These are phyloP conservation scores for Monosporascus sp. DNA, from an alignment of 2,329 filamentous ascomycete species.

Conservation along the genomic window DNA sequence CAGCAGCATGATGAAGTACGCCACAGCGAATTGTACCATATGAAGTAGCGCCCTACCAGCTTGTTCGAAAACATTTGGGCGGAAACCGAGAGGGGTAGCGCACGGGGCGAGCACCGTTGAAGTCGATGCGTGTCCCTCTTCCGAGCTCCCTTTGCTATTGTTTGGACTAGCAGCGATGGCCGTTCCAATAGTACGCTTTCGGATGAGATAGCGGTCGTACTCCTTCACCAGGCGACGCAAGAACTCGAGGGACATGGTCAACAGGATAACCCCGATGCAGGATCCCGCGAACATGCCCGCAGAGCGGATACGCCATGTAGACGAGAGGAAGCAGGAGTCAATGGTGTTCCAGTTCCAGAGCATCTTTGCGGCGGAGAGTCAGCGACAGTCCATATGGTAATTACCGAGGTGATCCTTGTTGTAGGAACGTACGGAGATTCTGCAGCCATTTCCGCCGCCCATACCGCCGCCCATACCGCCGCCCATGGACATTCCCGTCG, in stretches of 20 bases:
- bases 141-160: not conserved
- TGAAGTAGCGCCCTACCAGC: slow-evolving; percentile 61
- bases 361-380: slow-evolving; percentile 47
- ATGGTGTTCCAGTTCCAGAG: slow-evolving; percentile 75
- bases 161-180: slow-evolving; percentile 6
- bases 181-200: slow-evolving; percentile 38
- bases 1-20: slow-evolving; percentile 73
- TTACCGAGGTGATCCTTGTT: slow-evolving; percentile 7
- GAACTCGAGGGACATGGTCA: slow-evolving; percentile 67
- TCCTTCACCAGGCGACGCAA: slow-evolving; percentile 67
- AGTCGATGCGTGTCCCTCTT: not conserved
- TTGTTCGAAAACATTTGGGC: slow-evolving; percentile 62
- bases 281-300: slow-evolving; percentile 70
- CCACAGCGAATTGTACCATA: slow-evolving; percentile 65
- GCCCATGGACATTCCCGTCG: slow-evolving; percentile 5
- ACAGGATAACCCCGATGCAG: slow-evolving; percentile 72
- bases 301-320: slow-evolving; percentile 65
- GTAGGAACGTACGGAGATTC: slow-evolving; percentile 37
- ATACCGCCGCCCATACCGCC: slow-evolving; percentile 17
- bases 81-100: slow-evolving; percentile 26
- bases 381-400: slow-evolving; percentile 1
- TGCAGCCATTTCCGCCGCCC: slow-evolving; percentile 27
- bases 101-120: not conserved
- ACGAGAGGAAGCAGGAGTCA: slow-evolving; percentile 66
- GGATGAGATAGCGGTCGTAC: slow-evolving; percentile 63